A percentile compares a stretch with the other conserved stretches of the same genome.
phyloP scores from a whole-genome alignment of 768 basidiomycete species.

The Lanmaoa rubissima region DNA sequence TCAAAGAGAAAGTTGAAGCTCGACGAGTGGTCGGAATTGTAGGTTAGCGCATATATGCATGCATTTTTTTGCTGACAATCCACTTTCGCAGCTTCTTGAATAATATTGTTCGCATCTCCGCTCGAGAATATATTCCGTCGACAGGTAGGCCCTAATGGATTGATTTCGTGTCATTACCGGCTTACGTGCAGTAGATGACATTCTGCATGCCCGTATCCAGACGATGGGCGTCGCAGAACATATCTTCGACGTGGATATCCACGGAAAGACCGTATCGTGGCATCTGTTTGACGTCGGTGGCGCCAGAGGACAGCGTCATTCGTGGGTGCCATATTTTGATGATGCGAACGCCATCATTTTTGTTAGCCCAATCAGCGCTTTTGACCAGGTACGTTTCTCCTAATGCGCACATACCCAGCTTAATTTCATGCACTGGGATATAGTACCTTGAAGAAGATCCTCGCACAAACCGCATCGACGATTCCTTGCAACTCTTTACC shows the following conservation, averaged over 20 bases:
- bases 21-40: slow-evolving; percentile 91
- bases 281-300: slow-evolving; percentile 73
- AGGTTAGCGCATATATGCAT: slow-evolving; percentile 37
- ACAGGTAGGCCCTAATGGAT: slow-evolving; percentile 49
- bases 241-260: slow-evolving; percentile 76
- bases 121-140: slow-evolving; percentile 67
- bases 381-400: slow-evolving; percentile 56
- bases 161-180: slow-evolving; percentile 27
- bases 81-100: slow-evolving; percentile 59
- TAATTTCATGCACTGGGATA: background rate
- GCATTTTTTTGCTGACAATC: slow-evolving; percentile 4
- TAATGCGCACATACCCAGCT: background rate
- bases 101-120: slow-evolving; percentile 69
- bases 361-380: slow-evolving; percentile 75
- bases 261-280: slow-evolving; percentile 75
- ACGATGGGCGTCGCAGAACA: slow-evolving; percentile 89
- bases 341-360: slow-evolving; percentile 81
- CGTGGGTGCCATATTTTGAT: slow-evolving; percentile 68
- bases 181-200: slow-evolving; percentile 57
- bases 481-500: slow-evolving; percentile 85
- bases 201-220: slow-evolving; percentile 85
- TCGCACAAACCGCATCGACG: slow-evolving; percentile 80
- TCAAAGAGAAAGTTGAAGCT: slow-evolving; percentile 67
- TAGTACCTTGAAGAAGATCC: slow-evolving; percentile 89
- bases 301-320: slow-evolving; percentile 67